phyloP scores from a whole-genome alignment of 1,284 basidiomycete species.

The Trametes polyzona region DNA sequence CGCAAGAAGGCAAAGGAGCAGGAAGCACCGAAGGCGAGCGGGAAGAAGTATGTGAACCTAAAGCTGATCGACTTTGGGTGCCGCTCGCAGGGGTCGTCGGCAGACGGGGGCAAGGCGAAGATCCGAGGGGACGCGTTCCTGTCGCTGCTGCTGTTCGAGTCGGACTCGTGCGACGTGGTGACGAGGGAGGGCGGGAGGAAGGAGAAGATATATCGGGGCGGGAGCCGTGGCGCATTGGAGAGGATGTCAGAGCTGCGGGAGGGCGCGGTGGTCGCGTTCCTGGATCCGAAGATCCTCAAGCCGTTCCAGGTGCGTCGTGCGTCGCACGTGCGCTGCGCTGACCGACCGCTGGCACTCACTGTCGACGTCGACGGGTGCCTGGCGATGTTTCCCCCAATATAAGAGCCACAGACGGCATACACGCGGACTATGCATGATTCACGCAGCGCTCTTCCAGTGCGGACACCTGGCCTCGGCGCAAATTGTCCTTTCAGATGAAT shows the following conservation, averaged over 20 bases:
- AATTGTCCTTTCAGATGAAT: no score
- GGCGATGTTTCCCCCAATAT: no score
- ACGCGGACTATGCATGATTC: no score
- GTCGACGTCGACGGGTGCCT: no score
- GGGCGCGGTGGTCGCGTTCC: conserved; percentile 87
- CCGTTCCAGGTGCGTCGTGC: conserved; percentile 71
- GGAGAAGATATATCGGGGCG: conserved; percentile 79
- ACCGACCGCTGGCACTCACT: not conserved
- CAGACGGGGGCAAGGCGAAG: conserved; percentile 56
- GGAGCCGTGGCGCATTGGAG: conserved; percentile 93
- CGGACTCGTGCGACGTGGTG: conserved; percentile 68
- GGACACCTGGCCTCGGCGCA: no score
- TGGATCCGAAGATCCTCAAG: conserved; percentile 88
- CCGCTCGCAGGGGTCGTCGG: conserved; percentile 50
- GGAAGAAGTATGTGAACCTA: conserved; percentile 86
- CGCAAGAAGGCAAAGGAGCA: conserved; percentile 43
- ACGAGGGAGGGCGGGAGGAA: conserved; percentile 51
- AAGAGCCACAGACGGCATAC: no score
- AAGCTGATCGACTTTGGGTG: conserved; percentile 85
- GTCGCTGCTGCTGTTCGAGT: conserved; percentile 86
- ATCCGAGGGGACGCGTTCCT: conserved; percentile 84
- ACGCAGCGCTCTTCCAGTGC: no score
- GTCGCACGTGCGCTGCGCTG: not conserved
- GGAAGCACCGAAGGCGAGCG: conserved; percentile 47
- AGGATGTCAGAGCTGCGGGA: conserved; percentile 82